Evolutionary conservation across 306 rosid genomes (phyloP).

Genomic region (Hippophae gyantsensis): DNA sequence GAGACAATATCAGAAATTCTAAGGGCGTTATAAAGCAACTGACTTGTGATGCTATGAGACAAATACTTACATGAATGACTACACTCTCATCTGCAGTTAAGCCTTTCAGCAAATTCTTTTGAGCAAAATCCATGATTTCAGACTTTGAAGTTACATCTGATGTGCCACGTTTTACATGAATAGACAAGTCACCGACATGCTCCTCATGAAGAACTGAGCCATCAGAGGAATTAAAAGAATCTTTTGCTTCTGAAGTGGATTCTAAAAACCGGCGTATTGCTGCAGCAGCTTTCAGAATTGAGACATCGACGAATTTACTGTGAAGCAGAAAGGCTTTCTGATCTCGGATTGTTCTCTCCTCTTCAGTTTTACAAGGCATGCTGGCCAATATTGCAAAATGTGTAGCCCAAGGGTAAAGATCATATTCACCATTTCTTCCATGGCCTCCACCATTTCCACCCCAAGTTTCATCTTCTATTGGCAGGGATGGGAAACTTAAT

Average conservation of each 20-base stretch:
- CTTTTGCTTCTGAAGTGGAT: slow-evolving; percentile 27
- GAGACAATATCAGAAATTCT: no score
- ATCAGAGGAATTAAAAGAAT: slow-evolving; percentile 17
- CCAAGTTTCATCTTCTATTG: slow-evolving; percentile 85
- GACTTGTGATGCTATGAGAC: background rate
- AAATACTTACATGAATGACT: slow-evolving; percentile 58
- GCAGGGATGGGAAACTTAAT: slow-evolving; percentile 49
- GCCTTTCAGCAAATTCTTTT: slow-evolving; percentile 69
- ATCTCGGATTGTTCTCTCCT: slow-evolving; percentile 81
- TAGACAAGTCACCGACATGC: slow-evolving; percentile 53
- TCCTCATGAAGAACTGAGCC: slow-evolving; percentile 42
- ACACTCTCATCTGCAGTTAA: slow-evolving; percentile 90
- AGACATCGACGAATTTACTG: slow-evolving; percentile 63
- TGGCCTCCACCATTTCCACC: slow-evolving; percentile 89
- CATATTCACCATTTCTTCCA: slow-evolving; percentile 51
- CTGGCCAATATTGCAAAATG: slow-evolving; percentile 57
- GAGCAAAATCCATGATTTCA: slow-evolving; percentile 34
- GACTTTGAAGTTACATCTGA: slow-evolving; percentile 28
- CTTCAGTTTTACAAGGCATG: slow-evolving; percentile 91
- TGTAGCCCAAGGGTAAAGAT: slow-evolving; percentile 70
- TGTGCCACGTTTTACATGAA: slow-evolving; percentile 37
- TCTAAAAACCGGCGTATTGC: slow-evolving; percentile 46
- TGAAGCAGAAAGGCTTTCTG: slow-evolving; percentile 93
- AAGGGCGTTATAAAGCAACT: no score
- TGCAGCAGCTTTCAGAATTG: slow-evolving; percentile 59